phyloP scores from a whole-genome alignment of 306 rosid species.

The Lathyrus tuberosus region DNA sequence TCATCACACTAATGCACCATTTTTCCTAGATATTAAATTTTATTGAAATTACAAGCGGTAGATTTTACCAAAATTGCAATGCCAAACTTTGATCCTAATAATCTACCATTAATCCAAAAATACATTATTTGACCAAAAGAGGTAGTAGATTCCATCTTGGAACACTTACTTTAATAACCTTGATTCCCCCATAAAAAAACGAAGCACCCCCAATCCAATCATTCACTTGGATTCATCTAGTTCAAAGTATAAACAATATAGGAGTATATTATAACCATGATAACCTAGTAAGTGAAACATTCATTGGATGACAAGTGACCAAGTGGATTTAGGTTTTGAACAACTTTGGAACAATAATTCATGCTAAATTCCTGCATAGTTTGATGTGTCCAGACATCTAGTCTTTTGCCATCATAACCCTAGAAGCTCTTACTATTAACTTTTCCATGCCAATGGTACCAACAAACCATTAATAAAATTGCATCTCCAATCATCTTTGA shows the following conservation, averaged over 20 bases:
- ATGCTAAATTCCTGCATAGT: slow-evolving; percentile 48
- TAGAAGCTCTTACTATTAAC: slow-evolving; percentile 19
- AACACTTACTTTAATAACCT: not conserved
- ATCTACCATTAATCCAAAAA: not conserved
- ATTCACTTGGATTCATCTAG: not conserved
- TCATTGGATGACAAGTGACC: slow-evolving; percentile 12
- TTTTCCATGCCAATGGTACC: slow-evolving; percentile 51
- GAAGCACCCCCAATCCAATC: not conserved
- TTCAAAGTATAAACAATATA: not conserved
- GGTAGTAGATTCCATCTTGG: not conserved
- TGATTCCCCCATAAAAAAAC: not conserved
- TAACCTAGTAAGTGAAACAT: slow-evolving; percentile 7
- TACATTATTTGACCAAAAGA: not conserved
- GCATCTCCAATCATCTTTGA: slow-evolving; percentile 37
- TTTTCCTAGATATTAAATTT: too few relatives aligned
- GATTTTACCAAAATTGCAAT: not conserved
- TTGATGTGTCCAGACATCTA: slow-evolving; percentile 49
- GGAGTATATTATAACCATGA: not conserved
- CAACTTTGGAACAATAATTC: slow-evolving; percentile 30
- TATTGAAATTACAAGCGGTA: too few relatives aligned
- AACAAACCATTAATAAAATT: slow-evolving; percentile 40
- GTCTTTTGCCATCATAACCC: slow-evolving; percentile 53
- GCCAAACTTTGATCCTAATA: not conserved
- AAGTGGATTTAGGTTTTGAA: slow-evolving; percentile 40
- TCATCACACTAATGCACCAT: too few relatives aligned